A percentile compares a stretch with the other conserved stretches of the same genome.
Evolutionary conservation across 768 basidiomycete species (phyloP).

Genomic region (Lactarius sanguifluus): DNA sequence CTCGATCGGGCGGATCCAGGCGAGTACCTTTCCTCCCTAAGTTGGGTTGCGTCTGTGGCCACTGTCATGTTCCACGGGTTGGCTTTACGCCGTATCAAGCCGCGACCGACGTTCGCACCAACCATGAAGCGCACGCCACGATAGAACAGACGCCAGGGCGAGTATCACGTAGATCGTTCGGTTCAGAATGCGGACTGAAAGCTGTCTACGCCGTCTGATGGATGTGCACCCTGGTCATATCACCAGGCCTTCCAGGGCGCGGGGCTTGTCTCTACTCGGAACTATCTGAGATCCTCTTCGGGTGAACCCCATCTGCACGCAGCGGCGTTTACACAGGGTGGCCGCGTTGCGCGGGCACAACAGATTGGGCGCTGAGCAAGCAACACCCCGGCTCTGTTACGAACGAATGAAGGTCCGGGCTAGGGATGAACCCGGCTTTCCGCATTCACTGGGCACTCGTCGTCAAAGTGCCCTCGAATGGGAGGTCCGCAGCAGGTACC

Average conservation of each 20-base stretch:
- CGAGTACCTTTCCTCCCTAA: not conserved
- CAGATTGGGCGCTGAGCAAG: not conserved
- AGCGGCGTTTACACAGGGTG: conserved; percentile 7
- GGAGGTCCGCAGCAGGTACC: not conserved
- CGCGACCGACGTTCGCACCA: not conserved
- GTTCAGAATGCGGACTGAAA: not conserved
- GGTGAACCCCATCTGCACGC: not conserved
- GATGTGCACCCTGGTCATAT: not conserved
- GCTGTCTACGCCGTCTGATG: conserved; percentile 20
- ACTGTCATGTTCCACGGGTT: not conserved
- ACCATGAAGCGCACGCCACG: not conserved
- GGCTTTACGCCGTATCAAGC: not conserved
- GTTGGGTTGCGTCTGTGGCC: not conserved
- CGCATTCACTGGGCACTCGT: not conserved
- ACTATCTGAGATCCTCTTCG: not conserved
- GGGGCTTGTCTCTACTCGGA: not conserved
- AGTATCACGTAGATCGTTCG: not conserved
- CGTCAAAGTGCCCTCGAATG: not conserved
- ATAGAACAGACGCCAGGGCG: conserved; percentile 5
- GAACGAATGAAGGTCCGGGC: not conserved
- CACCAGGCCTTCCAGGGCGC: not conserved
- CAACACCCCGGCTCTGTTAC: not conserved
- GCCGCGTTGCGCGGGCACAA: not conserved
- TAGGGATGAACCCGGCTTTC: not conserved
- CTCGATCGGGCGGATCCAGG: not conserved